These are phyloP conservation scores for Cytospora piceicola DNA, from an alignment of 2,329 filamentous ascomycete genomes.

Conservation along the genomic window DNA sequence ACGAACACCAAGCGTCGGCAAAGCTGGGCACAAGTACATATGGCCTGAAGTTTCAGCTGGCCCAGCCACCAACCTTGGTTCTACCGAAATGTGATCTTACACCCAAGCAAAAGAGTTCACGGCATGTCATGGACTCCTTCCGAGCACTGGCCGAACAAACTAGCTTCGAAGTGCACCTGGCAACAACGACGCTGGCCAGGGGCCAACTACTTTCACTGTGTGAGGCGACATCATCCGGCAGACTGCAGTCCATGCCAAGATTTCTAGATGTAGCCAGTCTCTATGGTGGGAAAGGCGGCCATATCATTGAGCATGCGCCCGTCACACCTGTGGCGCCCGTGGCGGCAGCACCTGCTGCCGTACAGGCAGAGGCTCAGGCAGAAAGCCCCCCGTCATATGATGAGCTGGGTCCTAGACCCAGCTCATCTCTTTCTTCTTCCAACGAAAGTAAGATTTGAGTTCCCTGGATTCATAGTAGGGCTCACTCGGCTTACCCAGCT, in stretches of 20 bases:
- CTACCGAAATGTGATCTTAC: conserved; percentile 17
- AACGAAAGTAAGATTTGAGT: conserved; percentile 6
- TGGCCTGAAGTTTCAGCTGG: conserved; percentile 7
- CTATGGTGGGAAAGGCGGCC: conserved; percentile 19
- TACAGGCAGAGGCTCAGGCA: background rate
- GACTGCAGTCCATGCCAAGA: conserved; percentile 6
- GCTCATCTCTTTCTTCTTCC: background rate
- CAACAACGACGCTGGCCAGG: conserved; percentile 1
- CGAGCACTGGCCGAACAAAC: conserved; percentile 7
- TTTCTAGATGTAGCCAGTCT: conserved; percentile 16
- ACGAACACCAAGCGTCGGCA: background rate
- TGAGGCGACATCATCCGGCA: conserved; percentile 15
- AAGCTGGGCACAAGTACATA: conserved; percentile 16
- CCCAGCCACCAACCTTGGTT: conserved; percentile 4
- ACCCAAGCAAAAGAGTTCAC: conserved; percentile 16
- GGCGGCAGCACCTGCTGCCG: background rate
- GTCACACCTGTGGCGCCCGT: background rate
- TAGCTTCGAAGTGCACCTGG: conserved; percentile 2
- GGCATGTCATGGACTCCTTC: conserved; percentile 14
- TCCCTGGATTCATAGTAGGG: background rate
- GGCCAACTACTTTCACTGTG: background rate
- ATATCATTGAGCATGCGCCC: conserved; percentile 5
- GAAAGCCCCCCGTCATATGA: conserved; percentile 21
- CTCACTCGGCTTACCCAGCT: background rate
- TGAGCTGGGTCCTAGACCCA: background rate